Evolutionary conservation across 1,284 basidiomycete genomes (phyloP).

Genomic region (Tremellales sp.): DNA sequence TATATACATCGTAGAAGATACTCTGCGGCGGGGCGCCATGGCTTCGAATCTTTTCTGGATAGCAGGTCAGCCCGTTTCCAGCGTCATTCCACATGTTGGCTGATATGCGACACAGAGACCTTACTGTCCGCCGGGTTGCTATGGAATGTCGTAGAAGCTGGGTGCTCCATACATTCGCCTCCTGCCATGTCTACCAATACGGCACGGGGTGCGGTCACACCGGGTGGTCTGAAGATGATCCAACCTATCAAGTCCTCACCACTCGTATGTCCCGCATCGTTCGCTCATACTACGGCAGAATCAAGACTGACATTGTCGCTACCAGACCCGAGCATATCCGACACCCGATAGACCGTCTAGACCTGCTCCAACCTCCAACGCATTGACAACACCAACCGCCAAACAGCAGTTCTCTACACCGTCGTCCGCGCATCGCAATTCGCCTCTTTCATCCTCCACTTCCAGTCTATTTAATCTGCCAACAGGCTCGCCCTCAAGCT

Average conservation of each 20-base stretch:
- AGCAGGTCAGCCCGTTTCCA: slow-evolving; percentile 12
- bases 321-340: slow-evolving; percentile 16
- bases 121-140: slow-evolving; percentile 18
- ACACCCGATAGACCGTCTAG: slow-evolving; percentile 5
- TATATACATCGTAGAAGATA: slow-evolving; percentile 18
- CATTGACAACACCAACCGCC: background rate
- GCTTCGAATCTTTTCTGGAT: slow-evolving; percentile 6
- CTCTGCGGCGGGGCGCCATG: slow-evolving; percentile 12
- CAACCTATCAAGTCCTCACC: slow-evolving; percentile 34
- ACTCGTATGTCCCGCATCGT: slow-evolving; percentile 25
- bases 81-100: background rate
- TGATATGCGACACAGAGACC: slow-evolving; percentile 21
- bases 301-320: background rate
- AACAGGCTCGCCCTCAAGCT: slow-evolving; percentile 13
- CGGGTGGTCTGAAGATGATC: slow-evolving; percentile 17
- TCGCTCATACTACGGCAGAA: background rate
- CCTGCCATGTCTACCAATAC: slow-evolving; percentile 3
- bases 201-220: slow-evolving; percentile 15
- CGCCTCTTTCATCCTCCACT: slow-evolving; percentile 29
- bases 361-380: background rate
- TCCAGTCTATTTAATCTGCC: slow-evolving; percentile 32
- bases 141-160: slow-evolving; percentile 34
- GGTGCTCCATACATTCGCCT: slow-evolving; percentile 29
- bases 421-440: background rate
- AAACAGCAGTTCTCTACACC: slow-evolving; percentile 1